Conservation (phyloP, 1,284 basidiomycete genomes). For the Phylloboletellus chloephorus region DNA sequence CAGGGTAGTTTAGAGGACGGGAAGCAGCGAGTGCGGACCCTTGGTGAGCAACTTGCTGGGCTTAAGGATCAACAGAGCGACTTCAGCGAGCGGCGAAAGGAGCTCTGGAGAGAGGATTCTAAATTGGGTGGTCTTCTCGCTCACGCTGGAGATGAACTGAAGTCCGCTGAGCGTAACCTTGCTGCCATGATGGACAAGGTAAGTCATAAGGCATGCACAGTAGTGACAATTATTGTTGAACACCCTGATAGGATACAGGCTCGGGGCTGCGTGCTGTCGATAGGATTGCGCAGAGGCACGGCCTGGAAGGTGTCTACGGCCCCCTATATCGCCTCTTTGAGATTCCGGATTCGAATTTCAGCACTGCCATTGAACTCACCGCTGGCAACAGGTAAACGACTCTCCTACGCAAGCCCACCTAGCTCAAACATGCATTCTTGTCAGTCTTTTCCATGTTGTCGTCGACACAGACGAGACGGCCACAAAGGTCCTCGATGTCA, state of each 20-base stretch:
- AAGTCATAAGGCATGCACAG: conserved; percentile 17
- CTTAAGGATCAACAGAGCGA: conserved; percentile 72
- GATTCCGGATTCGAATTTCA: conserved; percentile 85
- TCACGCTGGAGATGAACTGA: conserved; percentile 76
- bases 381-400: conserved; percentile 81
- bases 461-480: conserved; percentile 96
- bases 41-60: conserved; percentile 58
- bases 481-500: conserved; percentile 79
- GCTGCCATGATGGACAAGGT: conserved; percentile 96
- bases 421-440: conserved; percentile 4
- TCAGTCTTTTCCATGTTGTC: conserved; percentile 89
- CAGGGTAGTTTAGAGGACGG: conserved; percentile 75
- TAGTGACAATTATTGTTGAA: conserved; percentile 1
- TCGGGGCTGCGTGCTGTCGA: conserved; percentile 82
- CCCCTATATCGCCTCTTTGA: conserved; percentile 93
- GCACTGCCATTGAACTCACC: conserved; percentile 89
- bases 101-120: conserved; percentile 92
- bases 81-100: conserved; percentile 80
- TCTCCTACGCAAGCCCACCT: neutral
- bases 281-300: conserved; percentile 69
- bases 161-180: conserved; percentile 73
- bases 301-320: conserved; percentile 81
- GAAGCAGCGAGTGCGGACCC: conserved; percentile 59
- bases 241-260: conserved; percentile 70
- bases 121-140: conserved; percentile 76